A percentile compares a stretch with the other conserved stretches of the same genome.
Evolutionary conservation across 768 basidiomycete genomes (phyloP).

Genomic region (Suillus alpinus): DNA sequence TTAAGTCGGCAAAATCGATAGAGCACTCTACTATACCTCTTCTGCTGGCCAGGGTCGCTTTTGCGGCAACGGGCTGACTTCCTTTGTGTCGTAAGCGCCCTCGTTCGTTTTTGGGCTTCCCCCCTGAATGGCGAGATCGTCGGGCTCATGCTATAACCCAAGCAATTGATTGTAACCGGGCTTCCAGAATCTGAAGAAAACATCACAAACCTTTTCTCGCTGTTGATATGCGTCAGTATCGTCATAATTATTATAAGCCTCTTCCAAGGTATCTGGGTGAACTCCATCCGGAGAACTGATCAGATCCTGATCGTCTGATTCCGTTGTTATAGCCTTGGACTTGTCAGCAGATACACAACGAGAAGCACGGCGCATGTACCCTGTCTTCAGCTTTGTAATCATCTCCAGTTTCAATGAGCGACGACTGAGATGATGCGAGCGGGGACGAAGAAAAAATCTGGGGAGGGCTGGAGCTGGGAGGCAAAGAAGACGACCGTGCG

Average conservation of each 20-base stretch:
- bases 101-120: background rate
- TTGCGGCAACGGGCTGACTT: background rate
- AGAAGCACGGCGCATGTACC: conserved; percentile 11
- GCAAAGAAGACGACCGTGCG: conserved; percentile 19
- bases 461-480: conserved; percentile 48
- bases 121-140: background rate
- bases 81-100: background rate
- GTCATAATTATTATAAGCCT: background rate
- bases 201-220: background rate
- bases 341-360: background rate
- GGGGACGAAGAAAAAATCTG: conserved; percentile 44
- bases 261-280: background rate
- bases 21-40: background rate
- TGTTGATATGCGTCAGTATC: background rate
- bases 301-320: background rate
- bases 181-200: background rate
- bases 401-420: conserved; percentile 8
- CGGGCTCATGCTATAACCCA: background rate
- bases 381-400: conserved; percentile 9
- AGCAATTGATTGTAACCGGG: background rate
- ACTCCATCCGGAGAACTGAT: background rate
- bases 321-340: background rate
- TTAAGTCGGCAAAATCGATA: background rate
- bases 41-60: background rate
- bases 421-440: conserved; percentile 31